Base-by-base conservation (phyloP, 1,284 basidiomycete genomes). In the Leucoagaricus sp. region DNA sequence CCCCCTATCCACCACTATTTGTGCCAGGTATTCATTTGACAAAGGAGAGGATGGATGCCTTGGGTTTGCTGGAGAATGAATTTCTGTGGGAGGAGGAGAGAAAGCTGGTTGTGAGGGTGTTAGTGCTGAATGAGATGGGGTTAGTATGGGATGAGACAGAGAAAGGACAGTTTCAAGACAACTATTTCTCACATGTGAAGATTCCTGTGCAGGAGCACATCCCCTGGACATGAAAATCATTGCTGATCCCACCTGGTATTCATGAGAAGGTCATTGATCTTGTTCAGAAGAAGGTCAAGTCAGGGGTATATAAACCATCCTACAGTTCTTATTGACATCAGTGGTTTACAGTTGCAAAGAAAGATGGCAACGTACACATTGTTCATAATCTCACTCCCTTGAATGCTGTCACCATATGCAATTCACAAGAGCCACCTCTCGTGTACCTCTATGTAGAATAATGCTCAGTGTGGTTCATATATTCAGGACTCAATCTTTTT, bases 311-410 rank as follows among this genome's bases (percentile, higher is more conserved):
- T n/a, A n/a, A n/a, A n/a, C n/a, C n/a, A n/a, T n/a, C n/a, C n/a
- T n/a, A n/a, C n/a, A n/a, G 67, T 0, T 69, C 70, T 0, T 77
- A 76, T 50, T 50, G 67, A 1, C 71, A 68, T 17, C 40, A 51
- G n/a, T 58, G 47, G 40, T 53, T 61, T 28, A 33, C 28, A 15
- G 53, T 62, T 3, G 34, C 58, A 25, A 66, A 68, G 49, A 68
- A 65, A 41, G 57, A 69, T 66, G 4, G 63, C 74, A 0, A 76
- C n/a, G n/a, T n/a, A n/a, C n/a, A n/a, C n/a, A n/a, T n/a, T n/a
- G n/a, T n/a, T n/a, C n/a, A n/a, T n/a, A 75, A 51, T n/a, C n/a
- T n/a, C n/a, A n/a, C n/a, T n/a, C n/a, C n/a, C n/a, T n/a, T n/a
- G n/a, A n/a, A n/a, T n/a, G 48, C 48, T 6, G 68, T 74, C 13